Evolutionary conservation across 352 stramenopile genomes (phyloP).

Genomic region (Globisporangium parvum): DNA sequence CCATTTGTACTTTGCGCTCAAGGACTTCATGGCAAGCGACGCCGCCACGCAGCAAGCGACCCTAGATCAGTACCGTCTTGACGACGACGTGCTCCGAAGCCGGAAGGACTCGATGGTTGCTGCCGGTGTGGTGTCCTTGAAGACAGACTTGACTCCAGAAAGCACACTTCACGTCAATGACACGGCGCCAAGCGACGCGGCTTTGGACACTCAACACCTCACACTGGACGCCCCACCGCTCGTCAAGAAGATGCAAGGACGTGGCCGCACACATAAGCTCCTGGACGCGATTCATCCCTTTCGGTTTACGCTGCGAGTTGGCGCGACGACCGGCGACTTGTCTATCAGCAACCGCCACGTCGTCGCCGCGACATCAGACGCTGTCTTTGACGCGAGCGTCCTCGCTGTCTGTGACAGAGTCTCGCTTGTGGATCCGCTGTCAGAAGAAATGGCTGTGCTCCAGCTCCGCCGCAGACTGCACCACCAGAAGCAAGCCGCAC

Average conservation of each 20-base stretch:
- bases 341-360: neutral
- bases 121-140: neutral
- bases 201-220: too few relatives aligned
- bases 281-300: conserved; percentile 1
- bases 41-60: neutral
- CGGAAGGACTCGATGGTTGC: conserved; percentile 2
- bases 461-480: conserved; percentile 11
- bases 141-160: neutral
- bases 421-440: conserved; percentile 16
- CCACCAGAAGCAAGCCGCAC: neutral
- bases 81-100: neutral
- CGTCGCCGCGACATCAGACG: neutral
- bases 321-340: neutral
- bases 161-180: neutral
- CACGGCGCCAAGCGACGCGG: too few relatives aligned
- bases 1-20: conserved; percentile 21
- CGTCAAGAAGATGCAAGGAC: conserved; percentile 1
- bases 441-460: conserved; percentile 19
- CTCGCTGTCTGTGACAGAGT: conserved; percentile 7
- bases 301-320: conserved; percentile 6
- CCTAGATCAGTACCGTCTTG: neutral
- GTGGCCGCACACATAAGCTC: conserved; percentile 4
- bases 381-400: neutral
- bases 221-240: neutral
- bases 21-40: conserved; percentile 15